Evolutionary conservation across 106 monocot species (phyloP).

Genomic region (Narthecium ossifragum): DNA sequence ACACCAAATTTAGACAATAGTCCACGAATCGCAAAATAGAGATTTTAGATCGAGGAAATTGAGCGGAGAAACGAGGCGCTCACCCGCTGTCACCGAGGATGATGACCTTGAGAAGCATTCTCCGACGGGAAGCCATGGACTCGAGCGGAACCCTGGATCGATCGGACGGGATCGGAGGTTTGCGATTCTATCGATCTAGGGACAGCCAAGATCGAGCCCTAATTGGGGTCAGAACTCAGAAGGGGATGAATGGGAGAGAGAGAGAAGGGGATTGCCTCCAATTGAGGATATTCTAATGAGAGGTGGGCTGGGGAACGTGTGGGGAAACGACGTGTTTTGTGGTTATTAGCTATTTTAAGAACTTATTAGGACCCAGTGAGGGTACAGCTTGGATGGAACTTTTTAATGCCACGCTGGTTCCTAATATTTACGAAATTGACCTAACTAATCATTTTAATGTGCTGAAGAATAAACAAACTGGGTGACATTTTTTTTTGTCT

Average conservation of each 20-base stretch:
- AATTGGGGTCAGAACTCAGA: background rate
- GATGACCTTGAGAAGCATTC: conserved; percentile 97
- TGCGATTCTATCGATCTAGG: background rate
- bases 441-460: too few relatives aligned
- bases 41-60: background rate
- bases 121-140: conserved; percentile 75
- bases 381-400: too few relatives aligned
- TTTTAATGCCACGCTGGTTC: too few relatives aligned
- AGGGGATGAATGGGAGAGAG: too few relatives aligned
- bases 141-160: conserved; percentile 10
- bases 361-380: too few relatives aligned
- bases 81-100: conserved; percentile 99
- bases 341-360: too few relatives aligned
- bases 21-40: background rate
- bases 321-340: too few relatives aligned
- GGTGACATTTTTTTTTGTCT: too few relatives aligned
- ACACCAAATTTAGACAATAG: conserved; percentile 8
- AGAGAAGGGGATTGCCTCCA: background rate
- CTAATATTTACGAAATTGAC: too few relatives aligned
- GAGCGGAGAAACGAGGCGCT: background rate
- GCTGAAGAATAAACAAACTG: too few relatives aligned
- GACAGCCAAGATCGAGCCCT: background rate
- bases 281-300: background rate
- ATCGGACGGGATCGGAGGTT: background rate
- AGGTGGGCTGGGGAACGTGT: too few relatives aligned